Conservation (phyloP, 352 stramenopile species). For the Phytophthora boehmeriae region DNA sequence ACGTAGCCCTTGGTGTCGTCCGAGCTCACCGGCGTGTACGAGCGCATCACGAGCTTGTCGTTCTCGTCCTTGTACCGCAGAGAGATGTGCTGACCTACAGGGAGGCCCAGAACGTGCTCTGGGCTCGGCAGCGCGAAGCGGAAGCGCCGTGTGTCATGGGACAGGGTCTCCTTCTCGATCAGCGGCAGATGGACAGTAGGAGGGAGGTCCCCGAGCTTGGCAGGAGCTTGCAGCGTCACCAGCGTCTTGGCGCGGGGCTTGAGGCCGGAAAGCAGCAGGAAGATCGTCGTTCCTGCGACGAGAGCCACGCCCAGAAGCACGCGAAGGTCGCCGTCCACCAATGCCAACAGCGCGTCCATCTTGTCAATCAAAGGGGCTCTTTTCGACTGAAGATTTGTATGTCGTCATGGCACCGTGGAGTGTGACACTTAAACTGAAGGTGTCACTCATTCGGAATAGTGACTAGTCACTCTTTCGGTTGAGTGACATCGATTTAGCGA, state of each 20-base stretch:
- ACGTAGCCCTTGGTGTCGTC: slow-evolving; percentile 94
- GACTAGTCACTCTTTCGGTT: too few relatives aligned
- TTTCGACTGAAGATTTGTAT: slow-evolving; percentile 16
- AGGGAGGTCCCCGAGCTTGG: slow-evolving; percentile 36
- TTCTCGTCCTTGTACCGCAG: slow-evolving; percentile 89
- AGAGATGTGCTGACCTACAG: slow-evolving; percentile 95
- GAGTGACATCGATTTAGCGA: neutral
- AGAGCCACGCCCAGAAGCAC: slow-evolving; percentile 55
- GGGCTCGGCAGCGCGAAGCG: slow-evolving; percentile 91
- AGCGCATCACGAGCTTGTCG: slow-evolving; percentile 90
- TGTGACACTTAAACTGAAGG: slow-evolving; percentile 14
- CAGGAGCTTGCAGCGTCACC: slow-evolving; percentile 57
- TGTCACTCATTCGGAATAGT: too few relatives aligned
- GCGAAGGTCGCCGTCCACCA: slow-evolving; percentile 50
- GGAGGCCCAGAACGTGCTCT: slow-evolving; percentile 89
- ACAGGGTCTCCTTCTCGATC: slow-evolving; percentile 91
- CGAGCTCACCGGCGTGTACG: slow-evolving; percentile 96
- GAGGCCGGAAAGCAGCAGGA: slow-evolving; percentile 47
- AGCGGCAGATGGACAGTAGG: slow-evolving; percentile 75
- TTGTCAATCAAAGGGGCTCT: slow-evolving; percentile 11
- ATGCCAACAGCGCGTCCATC: slow-evolving; percentile 54
- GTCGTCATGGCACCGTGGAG: slow-evolving; percentile 26
- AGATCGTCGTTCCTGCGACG: slow-evolving; percentile 52
- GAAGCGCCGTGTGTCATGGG: slow-evolving; percentile 94
- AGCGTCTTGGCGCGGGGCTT: slow-evolving; percentile 45